Base-by-base conservation (phyloP, 1,284 basidiomycete species). In the Irpex sp. region DNA sequence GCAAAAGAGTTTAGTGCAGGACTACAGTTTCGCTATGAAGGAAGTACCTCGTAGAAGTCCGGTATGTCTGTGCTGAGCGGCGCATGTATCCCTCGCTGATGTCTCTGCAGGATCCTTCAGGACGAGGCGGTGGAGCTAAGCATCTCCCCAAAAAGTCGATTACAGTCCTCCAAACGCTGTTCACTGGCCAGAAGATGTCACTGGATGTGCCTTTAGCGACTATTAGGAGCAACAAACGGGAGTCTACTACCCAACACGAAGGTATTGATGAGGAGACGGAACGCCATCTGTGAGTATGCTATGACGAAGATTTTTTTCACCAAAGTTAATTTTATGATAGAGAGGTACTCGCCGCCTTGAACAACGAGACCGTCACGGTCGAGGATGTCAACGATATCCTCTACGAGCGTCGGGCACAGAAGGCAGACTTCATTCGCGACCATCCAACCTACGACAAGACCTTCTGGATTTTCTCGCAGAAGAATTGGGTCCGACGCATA, bases 371-470 rank as follows among this genome's bases (percentile, higher is more conserved):
- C 0, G 74, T 78, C 7, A 73, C 76, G 7, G 74, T 78, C 4
- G 83, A 86, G 66, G 84, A 87, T 46, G 69, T 82, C 21, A 79
- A 82, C 67, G 90, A 95, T 67, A 82, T 81, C 7, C 66, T 84
- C 47, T 83, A 88, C 62, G 93, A 97, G 73, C 84, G 85, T 7
- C 83, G 88, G n/a, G 92, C 92, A 11, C 86, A 87, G 70, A 92
- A 91, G 71, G 90, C 92, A 0, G 92, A 94, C 67, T 94, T 97
- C 72, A 97, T 98, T 67, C 86, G 86, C 1, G 85, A 90, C 54
- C 92, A 98, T 76, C 95, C 97, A 0, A 87, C 89, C 0, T 99
- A 93, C 71, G 97, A 98, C 76, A 91, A 89, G 70, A 88, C 93
- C 0, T 90, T 98, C 68, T 98, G 94, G 89, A 67, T 97, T 7